Conservation (phyloP, 306 rosid genomes). For the Citrullus amarus region DNA sequence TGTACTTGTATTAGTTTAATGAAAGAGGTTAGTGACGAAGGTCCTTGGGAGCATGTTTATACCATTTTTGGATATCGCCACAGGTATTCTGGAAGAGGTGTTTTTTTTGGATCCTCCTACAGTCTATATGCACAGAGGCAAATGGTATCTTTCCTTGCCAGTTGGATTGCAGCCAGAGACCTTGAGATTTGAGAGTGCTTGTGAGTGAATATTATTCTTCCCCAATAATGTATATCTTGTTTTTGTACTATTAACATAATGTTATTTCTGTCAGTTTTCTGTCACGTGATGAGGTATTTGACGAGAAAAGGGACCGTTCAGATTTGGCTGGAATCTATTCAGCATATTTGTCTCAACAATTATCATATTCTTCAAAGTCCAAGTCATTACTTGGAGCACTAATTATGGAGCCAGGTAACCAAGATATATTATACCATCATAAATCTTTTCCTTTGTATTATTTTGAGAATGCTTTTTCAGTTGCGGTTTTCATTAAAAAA, state of each 20-base stretch:
- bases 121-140: constrained; percentile 45
- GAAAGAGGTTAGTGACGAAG: not conserved
- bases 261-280: constrained; percentile 46
- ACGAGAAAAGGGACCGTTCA: constrained; percentile 56
- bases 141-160: constrained; percentile 67
- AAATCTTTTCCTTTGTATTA: not conserved
- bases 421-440: constrained; percentile 22
- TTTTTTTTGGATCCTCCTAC: constrained; percentile 89
- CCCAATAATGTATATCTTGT: not conserved
- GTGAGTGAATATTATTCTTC: constrained; percentile 22
- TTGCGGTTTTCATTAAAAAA: not conserved
- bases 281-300: constrained; percentile 50
- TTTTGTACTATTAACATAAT: constrained; percentile 11
- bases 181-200: constrained; percentile 18
- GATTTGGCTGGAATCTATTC: constrained; percentile 65
- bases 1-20: not conserved
- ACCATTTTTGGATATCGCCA: constrained; percentile 14
- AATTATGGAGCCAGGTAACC: constrained; percentile 76
- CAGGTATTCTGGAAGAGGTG: constrained; percentile 96
- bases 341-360: constrained; percentile 38
- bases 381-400: constrained; percentile 56
- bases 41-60: constrained; percentile 13
- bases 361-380: constrained; percentile 37
- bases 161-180: constrained; percentile 36
- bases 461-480: not conserved